phyloP scores from a whole-genome alignment of 2,329 filamentous ascomycete species.

The Raffaelea deltoideospora region DNA sequence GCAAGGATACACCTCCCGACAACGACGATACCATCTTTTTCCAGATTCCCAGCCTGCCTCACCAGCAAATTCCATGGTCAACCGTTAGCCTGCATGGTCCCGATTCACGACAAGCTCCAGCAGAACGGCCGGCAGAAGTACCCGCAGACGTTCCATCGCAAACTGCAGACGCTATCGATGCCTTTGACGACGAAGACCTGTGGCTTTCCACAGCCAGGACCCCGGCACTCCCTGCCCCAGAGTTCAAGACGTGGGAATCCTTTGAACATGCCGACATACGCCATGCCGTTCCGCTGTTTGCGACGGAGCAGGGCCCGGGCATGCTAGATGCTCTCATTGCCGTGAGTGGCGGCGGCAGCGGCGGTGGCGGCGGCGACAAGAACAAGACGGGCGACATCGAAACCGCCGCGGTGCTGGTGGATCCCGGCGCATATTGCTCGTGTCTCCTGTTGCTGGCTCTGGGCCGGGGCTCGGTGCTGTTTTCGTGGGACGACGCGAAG shows the following conservation, averaged over 20 bases:
- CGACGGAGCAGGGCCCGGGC: constrained; percentile 52
- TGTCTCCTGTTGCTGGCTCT: constrained; percentile 53
- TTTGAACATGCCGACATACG: constrained; percentile 32
- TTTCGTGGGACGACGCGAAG: constrained; percentile 39
- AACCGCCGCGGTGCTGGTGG: no score
- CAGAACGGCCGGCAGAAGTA: no score
- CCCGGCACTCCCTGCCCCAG: constrained; percentile 14
- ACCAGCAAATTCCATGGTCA: no score
- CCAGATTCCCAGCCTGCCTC: constrained; percentile 20
- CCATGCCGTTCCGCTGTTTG: constrained; percentile 31
- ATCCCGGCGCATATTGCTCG: constrained; percentile 31
- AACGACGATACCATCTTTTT: constrained; percentile 21
- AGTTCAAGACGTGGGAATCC: constrained; percentile 53
- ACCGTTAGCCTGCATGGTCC: no score
- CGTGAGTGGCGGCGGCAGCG: no score
- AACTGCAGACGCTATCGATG: neutral
- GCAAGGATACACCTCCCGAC: constrained; percentile 3
- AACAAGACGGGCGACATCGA: no score
- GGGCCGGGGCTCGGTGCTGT: constrained; percentile 59
- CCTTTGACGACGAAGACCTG: constrained; percentile 18
- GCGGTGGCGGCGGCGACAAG: no score
- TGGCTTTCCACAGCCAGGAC: constrained; percentile 30
- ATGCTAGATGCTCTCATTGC: constrained; percentile 48
- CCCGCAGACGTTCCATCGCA: neutral
- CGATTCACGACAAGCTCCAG: no score